Base-by-base conservation (phyloP, 164 flowering plant genomes). In the Magnolia changhungtana region DNA sequence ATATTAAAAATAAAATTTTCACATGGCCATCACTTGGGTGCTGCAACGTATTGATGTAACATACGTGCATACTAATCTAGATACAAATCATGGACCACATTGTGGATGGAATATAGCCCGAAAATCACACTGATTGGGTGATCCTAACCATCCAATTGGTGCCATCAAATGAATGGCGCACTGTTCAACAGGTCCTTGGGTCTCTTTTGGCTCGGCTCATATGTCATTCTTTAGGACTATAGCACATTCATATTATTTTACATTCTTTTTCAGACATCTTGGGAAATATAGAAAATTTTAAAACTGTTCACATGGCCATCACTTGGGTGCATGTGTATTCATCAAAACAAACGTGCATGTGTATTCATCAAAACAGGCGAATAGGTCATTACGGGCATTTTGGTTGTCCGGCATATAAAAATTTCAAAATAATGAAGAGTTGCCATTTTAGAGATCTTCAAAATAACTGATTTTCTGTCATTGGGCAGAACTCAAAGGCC, bases 401-500 rank as follows among this genome's bases (percentile, higher is more conserved):
- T 29, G 19, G 9, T 67, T 7, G 49, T 13, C 19, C 29, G 49
- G 18, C 37, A 10, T 24, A 14, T 23, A 67, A 29, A 3, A 9
- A 27, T 29, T 67, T 67, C 14, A 21, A 21, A 31, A 67, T 23
- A 23, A 27, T 67, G 49, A 67, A 24, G 49, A 13, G 14, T 27
- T 3, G 16, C 16, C 67, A 24, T 67, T 67, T 13, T 27, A 11
- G 9, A 29, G 49, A 67, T 67, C 19, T 67, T 67, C 49, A 31
- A 67, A 13, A 1, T 63, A 18, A 8, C 69, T 67, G 8, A 67
- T 29, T 9, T 49, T 55, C 21, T 23, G 23, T 8, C 19, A 20
- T 70, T 76, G 68, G 63, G 71, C 81, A 84, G 88, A 67, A 58
- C 69, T 80, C 9, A 75, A 74, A 82, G 84, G 83, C 9, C 73